A percentile compares a stretch with the other conserved stretches of the same genome.
These are phyloP conservation scores for Picea abies DNA, from an alignment of 83 land plant species.

Conservation along the genomic window DNA sequence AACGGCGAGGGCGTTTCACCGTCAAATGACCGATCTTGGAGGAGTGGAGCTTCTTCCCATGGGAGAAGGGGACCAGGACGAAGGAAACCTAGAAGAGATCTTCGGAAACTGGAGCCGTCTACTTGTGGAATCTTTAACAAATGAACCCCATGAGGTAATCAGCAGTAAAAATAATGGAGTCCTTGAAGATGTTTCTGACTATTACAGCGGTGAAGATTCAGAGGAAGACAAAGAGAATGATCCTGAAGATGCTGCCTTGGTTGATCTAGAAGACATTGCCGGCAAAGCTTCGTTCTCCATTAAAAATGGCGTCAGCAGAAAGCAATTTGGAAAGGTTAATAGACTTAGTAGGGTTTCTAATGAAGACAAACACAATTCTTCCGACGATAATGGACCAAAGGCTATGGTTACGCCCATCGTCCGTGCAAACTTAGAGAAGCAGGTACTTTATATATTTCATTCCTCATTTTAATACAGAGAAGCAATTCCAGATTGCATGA, in stretches of 20 bases:
- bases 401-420: conserved; percentile 98
- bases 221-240: conserved; percentile 38
- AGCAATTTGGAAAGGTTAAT: conserved; percentile 20
- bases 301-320: conserved; percentile 26
- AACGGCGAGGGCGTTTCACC: conserved; percentile 60
- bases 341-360: background rate
- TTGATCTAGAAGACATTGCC: conserved; percentile 94
- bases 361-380: background rate
- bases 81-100: conserved; percentile 60
- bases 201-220: conserved; percentile 13
- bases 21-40: conserved; percentile 62
- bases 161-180: conserved; percentile 13
- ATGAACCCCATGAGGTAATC: conserved; percentile 19
- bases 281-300: conserved; percentile 49
- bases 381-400: conserved; percentile 45
- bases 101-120: conserved; percentile 67
- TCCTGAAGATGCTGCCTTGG: conserved; percentile 42
- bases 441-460: conserved; percentile 41
- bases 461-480: background rate
- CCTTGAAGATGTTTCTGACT: conserved; percentile 14
- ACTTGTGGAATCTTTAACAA: conserved; percentile 45
- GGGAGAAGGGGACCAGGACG: conserved; percentile 82
- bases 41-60: conserved; percentile 57
- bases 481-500: too few relatives aligned
- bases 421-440: conserved; percentile 85